Evolutionary conservation across 805 yeast genomes (phyloP).

Genomic region (Wickerhamomyces alni): DNA sequence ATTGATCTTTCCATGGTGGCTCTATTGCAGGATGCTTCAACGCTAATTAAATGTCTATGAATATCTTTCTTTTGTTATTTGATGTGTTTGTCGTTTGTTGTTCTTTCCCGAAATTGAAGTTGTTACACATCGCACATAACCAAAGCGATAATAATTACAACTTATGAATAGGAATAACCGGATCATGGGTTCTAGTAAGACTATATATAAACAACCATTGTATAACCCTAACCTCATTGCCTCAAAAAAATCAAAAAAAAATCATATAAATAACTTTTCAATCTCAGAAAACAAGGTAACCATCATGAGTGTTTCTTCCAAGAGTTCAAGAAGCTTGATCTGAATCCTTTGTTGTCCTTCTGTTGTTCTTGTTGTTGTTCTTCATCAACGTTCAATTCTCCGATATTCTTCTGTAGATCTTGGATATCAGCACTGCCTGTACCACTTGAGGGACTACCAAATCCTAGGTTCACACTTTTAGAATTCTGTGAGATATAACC

Average conservation of each 20-base stretch:
- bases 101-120: background rate
- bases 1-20: background rate
- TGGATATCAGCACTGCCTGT: slow-evolving; percentile 2
- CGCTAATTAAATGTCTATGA: background rate
- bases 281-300: no score
- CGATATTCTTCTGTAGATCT: slow-evolving; percentile 17
- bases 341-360: slow-evolving; percentile 7
- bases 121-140: no score
- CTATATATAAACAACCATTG: no score
- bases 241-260: no score
- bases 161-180: no score
- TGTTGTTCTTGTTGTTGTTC: background rate
- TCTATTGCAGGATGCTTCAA: background rate
- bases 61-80: background rate
- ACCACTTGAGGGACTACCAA: background rate
- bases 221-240: no score
- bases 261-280: no score
- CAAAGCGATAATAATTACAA: no score
- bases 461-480: slow-evolving; percentile 4
- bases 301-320: slow-evolving; percentile 15
- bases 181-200: no score
- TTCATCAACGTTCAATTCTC: slow-evolving; percentile 8
- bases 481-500: slow-evolving; percentile 26
- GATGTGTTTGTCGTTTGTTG: background rate
- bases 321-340: slow-evolving; percentile 14